Percentiles rank a stretch among this genome's conserved stretches.
Conservation (phyloP, 192 early-diverging fungal genomes). For the Entomortierella beljakovae region DNA sequence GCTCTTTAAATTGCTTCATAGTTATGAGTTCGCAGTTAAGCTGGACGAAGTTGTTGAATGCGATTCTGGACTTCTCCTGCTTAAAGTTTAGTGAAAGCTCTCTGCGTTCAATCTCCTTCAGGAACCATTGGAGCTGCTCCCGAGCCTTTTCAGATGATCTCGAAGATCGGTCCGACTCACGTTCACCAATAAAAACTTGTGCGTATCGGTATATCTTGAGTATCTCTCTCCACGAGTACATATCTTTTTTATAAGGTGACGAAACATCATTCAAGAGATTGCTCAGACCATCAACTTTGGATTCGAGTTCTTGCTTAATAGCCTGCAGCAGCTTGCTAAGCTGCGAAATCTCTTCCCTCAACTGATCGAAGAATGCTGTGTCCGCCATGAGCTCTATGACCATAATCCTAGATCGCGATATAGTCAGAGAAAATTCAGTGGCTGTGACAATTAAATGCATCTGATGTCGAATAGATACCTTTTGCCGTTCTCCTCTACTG, state of each 20-base stretch:
- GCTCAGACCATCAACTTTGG: conserved; percentile 64
- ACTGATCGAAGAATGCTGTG: conserved; percentile 67
- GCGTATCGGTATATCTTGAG: conserved; percentile 77
- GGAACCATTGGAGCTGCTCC: conserved; percentile 72
- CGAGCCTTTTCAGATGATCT: conserved; percentile 64
- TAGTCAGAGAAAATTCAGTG: too few species aligned
- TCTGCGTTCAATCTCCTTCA: conserved; percentile 59
- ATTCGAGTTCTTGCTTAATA: conserved; percentile 63
- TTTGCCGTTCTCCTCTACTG: conserved; percentile 48
- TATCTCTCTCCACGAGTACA: conserved; percentile 79
- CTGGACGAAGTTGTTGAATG: conserved; percentile 65
- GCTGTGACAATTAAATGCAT: too few species aligned
- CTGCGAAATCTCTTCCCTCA: conserved; percentile 68
- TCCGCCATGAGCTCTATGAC: conserved; percentile 62
- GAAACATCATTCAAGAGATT: conserved; percentile 65
- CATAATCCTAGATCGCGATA: conserved; percentile 22
- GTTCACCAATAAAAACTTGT: conserved; percentile 73
- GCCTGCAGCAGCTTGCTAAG: conserved; percentile 66
- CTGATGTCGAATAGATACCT: conserved; percentile 17
- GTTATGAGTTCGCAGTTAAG: conserved; percentile 77
- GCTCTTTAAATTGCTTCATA: conserved; percentile 77
- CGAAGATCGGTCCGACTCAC: conserved; percentile 67
- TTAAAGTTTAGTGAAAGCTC: conserved; percentile 53
- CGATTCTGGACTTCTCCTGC: conserved; percentile 34
- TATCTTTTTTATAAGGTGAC: conserved; percentile 81